Percentiles rank a stretch among this genome's conserved stretches.
Conservation (phyloP, 2,329 filamentous ascomycete genomes). For the Blastomyces gilchristii region DNA sequence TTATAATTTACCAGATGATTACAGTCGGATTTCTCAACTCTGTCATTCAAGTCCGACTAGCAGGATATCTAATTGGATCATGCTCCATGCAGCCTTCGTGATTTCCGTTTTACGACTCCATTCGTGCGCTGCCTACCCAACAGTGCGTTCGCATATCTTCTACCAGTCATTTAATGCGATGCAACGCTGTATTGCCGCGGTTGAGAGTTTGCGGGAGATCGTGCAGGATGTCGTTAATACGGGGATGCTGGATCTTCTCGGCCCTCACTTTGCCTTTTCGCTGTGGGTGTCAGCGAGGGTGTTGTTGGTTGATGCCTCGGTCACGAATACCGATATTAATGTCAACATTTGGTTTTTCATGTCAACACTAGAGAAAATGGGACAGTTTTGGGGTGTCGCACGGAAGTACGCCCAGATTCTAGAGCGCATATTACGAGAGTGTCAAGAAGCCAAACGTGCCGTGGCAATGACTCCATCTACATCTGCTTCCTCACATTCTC, state of each 20-base stretch:
- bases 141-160: slow-evolving; percentile 33
- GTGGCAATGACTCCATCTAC: not conserved
- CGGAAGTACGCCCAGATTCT: slow-evolving; percentile 36
- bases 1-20: slow-evolving; percentile 37
- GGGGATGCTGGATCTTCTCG: slow-evolving; percentile 35
- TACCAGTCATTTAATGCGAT: slow-evolving; percentile 38
- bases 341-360: slow-evolving; percentile 38
- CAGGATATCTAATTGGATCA: slow-evolving; percentile 11
- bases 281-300: slow-evolving; percentile 37
- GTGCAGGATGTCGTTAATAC: slow-evolving; percentile 38
- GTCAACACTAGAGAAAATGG: slow-evolving; percentile 34
- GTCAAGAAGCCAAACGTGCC: slow-evolving; percentile 7
- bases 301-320: slow-evolving; percentile 35
- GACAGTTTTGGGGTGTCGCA: slow-evolving; percentile 38
- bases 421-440: slow-evolving; percentile 26
- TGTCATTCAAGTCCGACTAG: slow-evolving; percentile 25
- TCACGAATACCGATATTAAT: slow-evolving; percentile 28
- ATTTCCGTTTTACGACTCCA: slow-evolving; percentile 38
- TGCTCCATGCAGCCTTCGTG: slow-evolving; percentile 37
- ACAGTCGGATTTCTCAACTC: slow-evolving; percentile 38
- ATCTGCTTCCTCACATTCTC: not conserved
- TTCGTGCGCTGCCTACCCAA: slow-evolving; percentile 37
- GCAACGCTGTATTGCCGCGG: slow-evolving; percentile 38
- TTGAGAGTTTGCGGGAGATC: slow-evolving; percentile 38
- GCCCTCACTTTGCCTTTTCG: slow-evolving; percentile 38